Evolutionary conservation across 768 basidiomycete genomes (phyloP), one percentile per base, ranked within the genome.

Genomic region (Tylopilus balloui): DNA sequence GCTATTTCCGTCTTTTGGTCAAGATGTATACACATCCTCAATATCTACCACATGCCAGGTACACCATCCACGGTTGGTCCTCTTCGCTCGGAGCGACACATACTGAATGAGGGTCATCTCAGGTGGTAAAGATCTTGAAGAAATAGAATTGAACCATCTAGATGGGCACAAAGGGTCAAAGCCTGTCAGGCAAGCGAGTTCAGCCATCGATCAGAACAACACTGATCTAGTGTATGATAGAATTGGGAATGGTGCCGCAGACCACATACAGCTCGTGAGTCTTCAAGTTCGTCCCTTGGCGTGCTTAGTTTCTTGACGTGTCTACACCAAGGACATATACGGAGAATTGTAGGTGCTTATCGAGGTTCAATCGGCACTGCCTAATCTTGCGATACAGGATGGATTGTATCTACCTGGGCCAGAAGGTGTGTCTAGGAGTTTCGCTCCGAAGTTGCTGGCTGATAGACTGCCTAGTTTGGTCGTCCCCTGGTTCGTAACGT

Each of bases 391-490:
- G 25, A 25, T 47, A 2, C 58, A 88, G 88, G 42, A 86, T 95
- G 88, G 93, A 96, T 73, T 92, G 88, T 80, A 90, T 98, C 54
- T 97, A 98, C 65, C 80, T 97, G 19, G 86, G 91, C 5, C 93
- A 97, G 69, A 97, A 97, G 80, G 86, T 84, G 32, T 15, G 71
- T 51, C 29, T n/a, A 47, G 38, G 19, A 44, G 27, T 14, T 20
- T 9, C 38, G 28, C 20, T 42, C 14, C 55, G 29, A 32, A 21
- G 3, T 15, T 6, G 29, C 34, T 6, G 39, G 53, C 37, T 56
- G 28, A 62, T 25, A n/a, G n/a, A 15, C 3, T 42, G 1, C 3
- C 15, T 19, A 88, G 86, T 88, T 82, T 51, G 88, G 88, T 12
- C 83, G 81, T 62, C 88, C 88, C 25, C 64, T 91, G 66, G 86